Base-by-base conservation (phyloP, 73 alveolate genomes). In the Stentor roeselii region DNA sequence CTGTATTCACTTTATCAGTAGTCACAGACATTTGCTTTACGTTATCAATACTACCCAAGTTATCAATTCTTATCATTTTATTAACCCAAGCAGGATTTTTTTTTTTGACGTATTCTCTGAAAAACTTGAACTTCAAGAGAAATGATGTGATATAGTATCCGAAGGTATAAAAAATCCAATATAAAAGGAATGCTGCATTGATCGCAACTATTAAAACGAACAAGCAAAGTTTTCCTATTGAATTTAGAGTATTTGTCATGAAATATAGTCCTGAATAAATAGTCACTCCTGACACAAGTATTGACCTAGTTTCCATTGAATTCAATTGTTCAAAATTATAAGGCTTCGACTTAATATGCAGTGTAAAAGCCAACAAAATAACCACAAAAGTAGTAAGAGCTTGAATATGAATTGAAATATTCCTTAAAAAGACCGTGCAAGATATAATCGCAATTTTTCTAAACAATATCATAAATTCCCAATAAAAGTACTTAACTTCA, bases 381-480 rank as follows among this genome's bases (percentile, higher is more conserved):
- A 67, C 82, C n/a, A 67, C 15, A 32, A 67, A 31, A 32, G 82
- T 50, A 15, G 59, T 67, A 30, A 67, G 38, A 67, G 82, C 82
- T 35, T 67, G 42, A 35, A 67, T 67, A 67, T 67, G n/a, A 0
- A 67, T 50, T 67, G 82, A 67, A 67, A 67, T 32, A 31, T 36
- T 35, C 37, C 82, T 50, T 67, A 67, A 35, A 67, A 67, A 67
- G 11, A 67, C 82, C 27, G 74, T 21, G 74, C 74, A 58, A 2
- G 35, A 58, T 21, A 78, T 78, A 34, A 78, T 78, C 3, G 50
- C 30, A 60, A 75, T 75, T 41, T 75, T 41, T 60, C 87, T 40
- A 3, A 3, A 82, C 2, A 31, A 34, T 0, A 59, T 59, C 1
- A 27, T 37, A 14, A 76, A 59, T 27, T 82, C 75, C 87, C 87